Base-by-base conservation (phyloP, 257 asterid species). In the Jasminum sambac region DNA sequence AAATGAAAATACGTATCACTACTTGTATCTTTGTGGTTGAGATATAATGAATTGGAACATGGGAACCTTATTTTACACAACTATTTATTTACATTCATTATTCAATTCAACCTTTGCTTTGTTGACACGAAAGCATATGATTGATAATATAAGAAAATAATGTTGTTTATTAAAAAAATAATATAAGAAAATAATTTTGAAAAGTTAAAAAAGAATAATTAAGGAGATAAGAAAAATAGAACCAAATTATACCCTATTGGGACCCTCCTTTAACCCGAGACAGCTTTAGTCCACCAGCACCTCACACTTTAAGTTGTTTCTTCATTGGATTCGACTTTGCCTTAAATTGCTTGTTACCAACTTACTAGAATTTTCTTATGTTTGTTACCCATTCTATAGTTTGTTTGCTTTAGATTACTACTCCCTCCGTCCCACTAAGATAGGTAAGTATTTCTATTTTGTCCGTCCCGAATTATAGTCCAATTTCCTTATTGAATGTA, bases 81-180 rank as follows among this genome's bases (percentile, higher is more conserved):
- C 58, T 24, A 67, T 60, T 78, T 73, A 72, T 40, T 30, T 30
- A 30, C 4, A 30, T 30, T 30, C 36, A 30, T 30, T 30, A 30
- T 30, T 30, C 36, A 30, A 34, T 60, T 66, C 41, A 30, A 67
- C 40, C 73, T 71, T 84, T 79, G 88, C 90, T 84, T 83, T 76
- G 76, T 30, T 36, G 72, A 66, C 72, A 79, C 77, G 85, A 78
- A 77, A 87, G 84, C 70, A 48, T 79, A 76, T 73, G 66, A n/a
- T n/a, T 14, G 13, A 36, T 50, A 1, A 30, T 30, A n/a, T n/a
- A n/a, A n/a, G n/a, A n/a, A n/a, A n/a, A n/a, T n/a, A n/a, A n/a
- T n/a, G n/a, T n/a, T n/a, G n/a, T n/a, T n/a, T n/a, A n/a, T n/a
- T n/a, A n/a, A n/a, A n/a, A n/a, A n/a, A n/a, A n/a, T n/a, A n/a